A percentile compares a stretch with the other conserved stretches of the same genome.
phyloP scores from a whole-genome alignment of 2,329 filamentous ascomycete species.

The Hymenoscyphus linearis region DNA sequence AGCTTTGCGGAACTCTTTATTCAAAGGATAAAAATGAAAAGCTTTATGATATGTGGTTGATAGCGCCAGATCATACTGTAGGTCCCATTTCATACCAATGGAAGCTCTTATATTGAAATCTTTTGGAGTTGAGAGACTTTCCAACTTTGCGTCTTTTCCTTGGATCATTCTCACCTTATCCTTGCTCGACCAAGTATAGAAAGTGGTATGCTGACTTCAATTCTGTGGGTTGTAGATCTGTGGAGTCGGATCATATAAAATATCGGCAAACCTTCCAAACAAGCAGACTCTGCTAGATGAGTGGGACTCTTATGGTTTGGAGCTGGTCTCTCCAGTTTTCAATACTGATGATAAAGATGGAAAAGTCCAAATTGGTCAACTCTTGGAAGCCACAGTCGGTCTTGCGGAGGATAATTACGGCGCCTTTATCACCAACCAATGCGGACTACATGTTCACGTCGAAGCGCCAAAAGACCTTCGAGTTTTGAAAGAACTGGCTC shows the following conservation, averaged over 20 bases:
- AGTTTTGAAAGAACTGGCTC: conserved; percentile 20
- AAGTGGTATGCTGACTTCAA: background rate
- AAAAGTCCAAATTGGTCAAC: conserved; percentile 12
- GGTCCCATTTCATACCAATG: background rate
- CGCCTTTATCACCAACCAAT: conserved; percentile 26
- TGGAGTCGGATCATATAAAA: conserved; percentile 22
- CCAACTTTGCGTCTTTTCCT: no score
- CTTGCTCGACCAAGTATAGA: background rate
- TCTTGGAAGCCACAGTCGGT: conserved; percentile 13
- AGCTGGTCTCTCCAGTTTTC: conserved; percentile 21
- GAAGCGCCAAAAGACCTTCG: conserved; percentile 16
- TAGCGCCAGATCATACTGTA: conserved; percentile 18
- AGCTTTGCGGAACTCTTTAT: conserved; percentile 2
- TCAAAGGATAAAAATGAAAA: conserved; percentile 2
- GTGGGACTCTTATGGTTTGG: conserved; percentile 26
- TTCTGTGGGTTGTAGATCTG: no score
- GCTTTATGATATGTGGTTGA: conserved; percentile 18
- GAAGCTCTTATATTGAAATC: no score
- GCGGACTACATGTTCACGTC: conserved; percentile 25
- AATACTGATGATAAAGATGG: conserved; percentile 2
- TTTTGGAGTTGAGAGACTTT: no score
- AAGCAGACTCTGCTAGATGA: conserved; percentile 1
- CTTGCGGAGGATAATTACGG: conserved; percentile 6
- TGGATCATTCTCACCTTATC: no score
- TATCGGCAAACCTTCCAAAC: conserved; percentile 19